A percentile compares a stretch with the other conserved stretches of the same genome.
These are phyloP conservation scores for Pseudisothecium myosuroides DNA, from an alignment of 225 moss, liverwort and hornwort species.

Conservation along the genomic window DNA sequence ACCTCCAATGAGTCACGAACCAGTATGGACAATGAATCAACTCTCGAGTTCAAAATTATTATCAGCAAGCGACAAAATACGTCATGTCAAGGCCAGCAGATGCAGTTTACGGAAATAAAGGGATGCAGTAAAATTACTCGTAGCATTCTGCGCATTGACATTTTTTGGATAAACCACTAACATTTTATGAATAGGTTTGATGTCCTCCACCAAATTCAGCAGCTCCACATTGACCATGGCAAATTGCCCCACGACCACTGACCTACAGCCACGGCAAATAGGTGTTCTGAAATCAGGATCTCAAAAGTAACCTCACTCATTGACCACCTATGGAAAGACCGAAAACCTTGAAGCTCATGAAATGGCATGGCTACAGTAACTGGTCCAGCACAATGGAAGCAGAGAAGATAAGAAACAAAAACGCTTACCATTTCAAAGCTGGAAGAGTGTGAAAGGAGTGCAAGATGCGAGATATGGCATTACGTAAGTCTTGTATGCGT, in stretches of 20 bases:
- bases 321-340: not conserved
- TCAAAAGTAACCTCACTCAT: not conserved
- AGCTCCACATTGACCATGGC: conserved; percentile 97
- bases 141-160: conserved; percentile 81
- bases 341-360: not conserved
- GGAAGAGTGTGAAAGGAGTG: conserved; percentile 74
- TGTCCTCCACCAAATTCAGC: conserved; percentile 83
- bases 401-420: not conserved
- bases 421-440: conserved; percentile 59
- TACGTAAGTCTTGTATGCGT: conserved; percentile 82
- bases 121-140: conserved; percentile 42
- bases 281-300: not conserved
- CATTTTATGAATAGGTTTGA: conserved; percentile 89
- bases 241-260: conserved; percentile 89
- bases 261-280: conserved; percentile 32
- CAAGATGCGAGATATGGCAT: conserved; percentile 78
- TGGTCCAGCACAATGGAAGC: not conserved
- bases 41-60: not conserved
- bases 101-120: not conserved
- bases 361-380: not conserved
- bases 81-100: not conserved
- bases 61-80: not conserved
- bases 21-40: not conserved
- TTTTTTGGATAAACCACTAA: conserved; percentile 86
- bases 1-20: not conserved